Conservation (phyloP, 1,284 basidiomycete species). For the Apiotrichum brassicae region DNA sequence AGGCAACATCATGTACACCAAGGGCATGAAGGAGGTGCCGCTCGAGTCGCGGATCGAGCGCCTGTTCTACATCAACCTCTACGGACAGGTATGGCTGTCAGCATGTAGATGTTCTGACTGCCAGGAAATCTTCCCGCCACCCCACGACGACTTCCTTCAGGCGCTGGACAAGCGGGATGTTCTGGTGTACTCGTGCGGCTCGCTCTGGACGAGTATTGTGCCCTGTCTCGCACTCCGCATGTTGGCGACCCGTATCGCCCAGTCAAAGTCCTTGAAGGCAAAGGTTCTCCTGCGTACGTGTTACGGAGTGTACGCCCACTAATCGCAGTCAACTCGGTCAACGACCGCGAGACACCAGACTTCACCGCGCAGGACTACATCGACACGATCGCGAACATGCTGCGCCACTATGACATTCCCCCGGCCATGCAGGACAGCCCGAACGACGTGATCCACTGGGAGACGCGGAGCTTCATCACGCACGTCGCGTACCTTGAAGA, state of each 20-base stretch:
- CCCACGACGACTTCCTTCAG: conserved; percentile 72
- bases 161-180: conserved; percentile 61
- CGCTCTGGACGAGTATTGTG: conserved; percentile 88
- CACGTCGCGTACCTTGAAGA: conserved; percentile 73
- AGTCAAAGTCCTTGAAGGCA: conserved; percentile 62
- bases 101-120: neutral
- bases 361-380: conserved; percentile 83
- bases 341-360: conserved; percentile 84
- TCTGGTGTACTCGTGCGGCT: conserved; percentile 85
- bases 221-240: conserved; percentile 83
- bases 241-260: conserved; percentile 71
- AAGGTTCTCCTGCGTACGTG: conserved; percentile 76
- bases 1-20: conserved; percentile 44
- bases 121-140: conserved; percentile 74
- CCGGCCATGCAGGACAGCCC: conserved; percentile 54
- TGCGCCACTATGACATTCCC: conserved; percentile 56
- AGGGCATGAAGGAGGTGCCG: conserved; percentile 53
- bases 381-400: conserved; percentile 63
- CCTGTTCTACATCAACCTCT: conserved; percentile 88
- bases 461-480: conserved; percentile 54
- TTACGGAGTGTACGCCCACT: neutral
- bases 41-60: conserved; percentile 60
- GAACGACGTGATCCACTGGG: conserved; percentile 55
- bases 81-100: conserved; percentile 55
- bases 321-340: conserved; percentile 69